Base-by-base conservation (phyloP, 1,284 basidiomycete species). In the Malassezia globosa region DNA sequence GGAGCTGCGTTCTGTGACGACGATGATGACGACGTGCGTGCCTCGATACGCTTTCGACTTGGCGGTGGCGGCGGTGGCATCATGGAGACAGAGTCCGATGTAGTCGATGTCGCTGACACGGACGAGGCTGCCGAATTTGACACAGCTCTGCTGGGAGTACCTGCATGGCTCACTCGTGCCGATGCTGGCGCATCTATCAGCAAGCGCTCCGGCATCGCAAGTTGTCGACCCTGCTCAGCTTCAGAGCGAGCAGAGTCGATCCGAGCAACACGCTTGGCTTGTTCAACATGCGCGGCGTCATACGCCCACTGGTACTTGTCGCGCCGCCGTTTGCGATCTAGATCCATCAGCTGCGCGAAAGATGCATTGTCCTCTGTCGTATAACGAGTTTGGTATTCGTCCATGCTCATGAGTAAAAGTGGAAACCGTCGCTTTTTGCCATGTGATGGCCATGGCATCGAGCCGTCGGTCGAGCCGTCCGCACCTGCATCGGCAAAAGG, bases 361-460 rank as follows among this genome's bases (percentile, higher is more conserved):
- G 61, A 66, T 1, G 67, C 67, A 33, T 69, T 70, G 58, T 69
- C 66, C 43, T 68, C 67, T 0, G 66, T 66, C 6, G 67, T 70
- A 41, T 65, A 70, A 1, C 25, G 39, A 19, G 58, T 33, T 27
- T 67, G 64, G 37, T 69, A 70, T 6, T 45, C 24, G 16, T 57
- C 58, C 5, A 70, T 50, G 0, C 59, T 55, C 26, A 68, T 52
- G n/a, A n/a, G n/a, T n/a, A n/a, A n/a, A n/a, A n/a, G n/a, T n/a
- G 22, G 48, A 42, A n/a, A 43, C 29, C 4, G 36, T 29, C 18
- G 50, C 39, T 13, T 37, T 16, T 16, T 35, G 18, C 27, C 18
- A 8, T 16, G 37, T 8, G n/a, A 22, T 22, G 7, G 21, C 23
- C 1, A 7, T n/a, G n/a, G n/a, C n/a, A n/a, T n/a, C n/a, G n/a